Conservation (phyloP, 2,329 filamentous ascomycete species). For the Trichoderma sp. region DNA sequence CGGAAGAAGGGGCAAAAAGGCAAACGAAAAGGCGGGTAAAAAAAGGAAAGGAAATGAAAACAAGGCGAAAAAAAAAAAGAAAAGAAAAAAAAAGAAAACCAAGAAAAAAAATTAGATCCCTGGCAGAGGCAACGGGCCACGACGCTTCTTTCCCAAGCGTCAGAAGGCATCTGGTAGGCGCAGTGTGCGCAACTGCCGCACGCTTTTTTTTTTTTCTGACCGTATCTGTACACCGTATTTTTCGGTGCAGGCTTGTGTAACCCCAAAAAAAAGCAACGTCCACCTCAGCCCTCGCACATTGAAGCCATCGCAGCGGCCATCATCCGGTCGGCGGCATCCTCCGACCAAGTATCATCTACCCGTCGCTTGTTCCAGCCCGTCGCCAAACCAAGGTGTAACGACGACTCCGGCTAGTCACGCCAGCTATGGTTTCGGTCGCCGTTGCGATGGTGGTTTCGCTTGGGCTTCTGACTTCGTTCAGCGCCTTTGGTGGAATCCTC, state of each 20-base stretch:
- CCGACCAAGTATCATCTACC: background rate
- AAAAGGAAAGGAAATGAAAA: background rate
- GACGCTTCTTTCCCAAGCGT: background rate
- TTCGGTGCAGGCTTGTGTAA: background rate
- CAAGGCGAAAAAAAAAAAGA: background rate
- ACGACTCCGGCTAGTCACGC: background rate
- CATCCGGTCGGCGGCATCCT: background rate
- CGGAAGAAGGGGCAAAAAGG: background rate
- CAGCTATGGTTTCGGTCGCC: background rate
- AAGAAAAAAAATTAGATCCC: background rate
- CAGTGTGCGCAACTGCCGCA: conserved; percentile 7
- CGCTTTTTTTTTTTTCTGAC: background rate
- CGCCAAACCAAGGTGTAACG: background rate
- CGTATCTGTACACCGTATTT: conserved; percentile 14
- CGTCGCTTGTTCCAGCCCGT: background rate
- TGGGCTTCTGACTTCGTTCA: background rate
- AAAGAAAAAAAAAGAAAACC: background rate
- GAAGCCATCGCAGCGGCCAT: background rate
- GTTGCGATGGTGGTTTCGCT: background rate
- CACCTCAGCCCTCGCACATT: background rate
- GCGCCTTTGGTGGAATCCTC: background rate
- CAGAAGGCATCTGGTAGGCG: background rate
- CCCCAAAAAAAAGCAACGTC: background rate
- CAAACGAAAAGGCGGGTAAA: background rate
- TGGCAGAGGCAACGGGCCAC: background rate